A percentile compares a stretch with the other conserved stretches of the same genome.
Conservation (phyloP, 805 yeast species). For the Ogataea ramenticola region DNA sequence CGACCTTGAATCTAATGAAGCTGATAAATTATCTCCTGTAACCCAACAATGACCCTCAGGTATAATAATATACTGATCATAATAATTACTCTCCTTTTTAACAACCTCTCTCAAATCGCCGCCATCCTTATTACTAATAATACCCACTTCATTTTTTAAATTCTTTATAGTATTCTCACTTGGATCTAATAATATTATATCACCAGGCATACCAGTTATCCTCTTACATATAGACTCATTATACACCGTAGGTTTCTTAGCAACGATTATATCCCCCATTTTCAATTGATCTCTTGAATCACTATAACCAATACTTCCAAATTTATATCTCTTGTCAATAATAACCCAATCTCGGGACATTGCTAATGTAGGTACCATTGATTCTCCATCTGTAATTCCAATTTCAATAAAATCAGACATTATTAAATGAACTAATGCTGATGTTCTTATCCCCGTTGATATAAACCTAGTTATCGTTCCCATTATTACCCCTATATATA, state of each 20-base stretch:
- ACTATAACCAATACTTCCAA: too few species aligned
- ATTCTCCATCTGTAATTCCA: constrained; percentile 77
- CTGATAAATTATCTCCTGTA: constrained; percentile 88
- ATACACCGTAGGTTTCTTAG: constrained; percentile 85
- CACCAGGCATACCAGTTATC: constrained; percentile 95
- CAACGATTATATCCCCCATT: constrained; percentile 85
- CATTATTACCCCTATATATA: too few species aligned
- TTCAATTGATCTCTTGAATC: too few species aligned
- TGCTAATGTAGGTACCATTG: constrained; percentile 89
- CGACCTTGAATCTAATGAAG: constrained; percentile 81
- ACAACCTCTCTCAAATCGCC: background rate
- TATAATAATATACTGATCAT: constrained; percentile 57
- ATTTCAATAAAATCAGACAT: constrained; percentile 18
- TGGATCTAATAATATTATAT: constrained; percentile 75
- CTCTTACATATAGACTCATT: constrained; percentile 83
- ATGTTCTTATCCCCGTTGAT: constrained; percentile 38
- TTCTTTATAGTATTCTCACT: constrained; percentile 44
- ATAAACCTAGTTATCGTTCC: constrained; percentile 3
- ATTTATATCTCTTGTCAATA: constrained; percentile 54
- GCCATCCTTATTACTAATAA: background rate
- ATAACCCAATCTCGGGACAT: constrained; percentile 73
- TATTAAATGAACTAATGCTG: constrained; percentile 56
- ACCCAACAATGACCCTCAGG: constrained; percentile 97
- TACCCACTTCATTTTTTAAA: background rate
- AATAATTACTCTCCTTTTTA: constrained; percentile 15